These are phyloP conservation scores for Calonectria multiphialidica DNA, from an alignment of 2,329 filamentous ascomycete genomes.

Conservation along the genomic window DNA sequence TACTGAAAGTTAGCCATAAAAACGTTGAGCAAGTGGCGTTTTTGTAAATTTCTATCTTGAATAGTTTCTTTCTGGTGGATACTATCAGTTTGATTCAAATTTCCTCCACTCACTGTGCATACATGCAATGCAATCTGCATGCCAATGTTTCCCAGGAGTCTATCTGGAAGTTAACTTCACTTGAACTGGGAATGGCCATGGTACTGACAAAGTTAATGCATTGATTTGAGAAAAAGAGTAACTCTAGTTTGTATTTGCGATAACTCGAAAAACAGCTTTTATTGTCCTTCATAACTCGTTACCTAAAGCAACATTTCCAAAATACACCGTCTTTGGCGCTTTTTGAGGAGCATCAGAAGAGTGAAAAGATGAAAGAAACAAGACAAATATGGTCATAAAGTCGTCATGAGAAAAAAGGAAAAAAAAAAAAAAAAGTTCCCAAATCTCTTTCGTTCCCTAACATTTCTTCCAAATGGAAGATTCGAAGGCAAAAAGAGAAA, in stretches of 20 bases:
- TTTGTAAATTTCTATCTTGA: too few species aligned
- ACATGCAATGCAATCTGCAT: neutral
- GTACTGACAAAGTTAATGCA: conserved; percentile 9
- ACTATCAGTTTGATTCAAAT: too few species aligned
- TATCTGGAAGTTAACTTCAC: neutral
- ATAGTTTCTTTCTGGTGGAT: too few species aligned
- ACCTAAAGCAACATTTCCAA: conserved; percentile 52
- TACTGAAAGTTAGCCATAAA: too few species aligned
- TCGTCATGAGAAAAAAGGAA: conserved; percentile 45
- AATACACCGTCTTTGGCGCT: conserved; percentile 48
- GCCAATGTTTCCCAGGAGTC: neutral
- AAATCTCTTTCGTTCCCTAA: conserved; percentile 42
- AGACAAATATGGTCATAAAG: conserved; percentile 47
- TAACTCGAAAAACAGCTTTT: conserved; percentile 49
- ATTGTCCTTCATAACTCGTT: conserved; percentile 57
- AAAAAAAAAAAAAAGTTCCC: conserved; percentile 43
- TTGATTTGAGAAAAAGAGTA: neutral
- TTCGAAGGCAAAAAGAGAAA: conserved; percentile 40
- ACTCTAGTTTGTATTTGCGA: conserved; percentile 35
- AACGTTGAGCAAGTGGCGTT: too few species aligned
- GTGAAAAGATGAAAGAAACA: conserved; percentile 38
- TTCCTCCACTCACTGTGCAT: too few species aligned
- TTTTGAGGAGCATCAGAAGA: conserved; percentile 42
- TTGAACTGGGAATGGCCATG: neutral
- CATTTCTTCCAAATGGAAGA: conserved; percentile 32